Conservation (phyloP, 2,329 filamentous ascomycete genomes). For the Colletotrichum echinochloae region DNA sequence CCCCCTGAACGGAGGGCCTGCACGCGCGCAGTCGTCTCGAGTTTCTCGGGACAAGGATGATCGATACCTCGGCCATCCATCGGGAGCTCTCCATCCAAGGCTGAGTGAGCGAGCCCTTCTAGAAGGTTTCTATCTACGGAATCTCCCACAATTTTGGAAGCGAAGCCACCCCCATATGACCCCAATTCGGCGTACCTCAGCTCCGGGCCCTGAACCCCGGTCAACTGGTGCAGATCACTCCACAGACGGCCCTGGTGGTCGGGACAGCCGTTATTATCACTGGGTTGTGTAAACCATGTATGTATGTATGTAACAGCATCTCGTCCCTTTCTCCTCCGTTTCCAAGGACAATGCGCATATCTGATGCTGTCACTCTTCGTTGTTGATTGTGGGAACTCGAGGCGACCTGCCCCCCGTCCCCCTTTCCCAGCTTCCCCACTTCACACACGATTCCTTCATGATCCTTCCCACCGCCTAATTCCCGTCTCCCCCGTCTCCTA, state of each 20-base stretch:
- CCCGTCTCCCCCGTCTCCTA: not conserved
- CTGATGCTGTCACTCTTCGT: conserved; percentile 3
- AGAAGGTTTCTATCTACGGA: conserved; percentile 30
- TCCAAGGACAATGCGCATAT: conserved; percentile 11
- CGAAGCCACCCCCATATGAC: conserved; percentile 4
- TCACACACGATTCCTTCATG: not conserved
- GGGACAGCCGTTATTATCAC: conserved; percentile 22
- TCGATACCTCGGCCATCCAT: conserved; percentile 27
- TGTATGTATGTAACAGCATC: too few species aligned
- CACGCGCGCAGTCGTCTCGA: conserved; percentile 17
- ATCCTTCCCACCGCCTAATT: conserved; percentile 5
- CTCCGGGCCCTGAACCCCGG: conserved; percentile 26
- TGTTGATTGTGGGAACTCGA: conserved; percentile 15
- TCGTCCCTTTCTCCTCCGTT: not conserved
- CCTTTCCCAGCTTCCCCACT: conserved; percentile 2
- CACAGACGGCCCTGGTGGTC: conserved; percentile 33
- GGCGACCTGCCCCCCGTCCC: not conserved
- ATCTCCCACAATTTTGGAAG: not conserved
- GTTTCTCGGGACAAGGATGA: conserved; percentile 1
- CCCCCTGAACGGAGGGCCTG: not conserved
- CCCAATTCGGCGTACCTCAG: conserved; percentile 29
- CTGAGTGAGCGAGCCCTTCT: conserved; percentile 26
- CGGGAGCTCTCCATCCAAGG: conserved; percentile 22
- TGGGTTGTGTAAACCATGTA: not conserved
- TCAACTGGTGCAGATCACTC: conserved; percentile 37